Percentiles rank a stretch among this genome's conserved stretches.
Evolutionary conservation across 805 yeast genomes (phyloP).

Genomic region (Saturnispora zaruensis): DNA sequence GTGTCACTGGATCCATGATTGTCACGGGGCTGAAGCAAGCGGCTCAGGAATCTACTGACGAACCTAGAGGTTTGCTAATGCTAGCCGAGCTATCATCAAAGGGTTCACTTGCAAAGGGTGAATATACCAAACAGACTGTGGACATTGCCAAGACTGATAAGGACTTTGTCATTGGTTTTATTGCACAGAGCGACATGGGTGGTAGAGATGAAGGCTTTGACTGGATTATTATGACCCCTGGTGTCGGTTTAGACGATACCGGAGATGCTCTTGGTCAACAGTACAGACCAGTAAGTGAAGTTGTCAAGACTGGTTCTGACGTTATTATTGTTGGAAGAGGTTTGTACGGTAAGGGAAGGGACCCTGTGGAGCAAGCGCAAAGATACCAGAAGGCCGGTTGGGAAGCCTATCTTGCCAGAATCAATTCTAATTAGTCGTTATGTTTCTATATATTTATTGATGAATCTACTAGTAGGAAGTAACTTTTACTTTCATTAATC

Average conservation of each 20-base stretch:
- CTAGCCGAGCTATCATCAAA: slow-evolving; percentile 91
- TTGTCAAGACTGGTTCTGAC: slow-evolving; percentile 79
- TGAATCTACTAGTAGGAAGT: background rate
- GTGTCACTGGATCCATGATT: slow-evolving; percentile 92
- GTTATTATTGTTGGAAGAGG: slow-evolving; percentile 98
- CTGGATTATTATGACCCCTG: slow-evolving; percentile 97
- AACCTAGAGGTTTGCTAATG: slow-evolving; percentile 88
- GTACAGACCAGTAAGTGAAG: slow-evolving; percentile 86
- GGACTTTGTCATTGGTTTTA: slow-evolving; percentile 91
- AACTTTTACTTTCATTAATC: no score
- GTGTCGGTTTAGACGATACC: slow-evolving; percentile 94
- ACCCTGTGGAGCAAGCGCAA: slow-evolving; percentile 77
- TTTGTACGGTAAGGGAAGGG: slow-evolving; percentile 86
- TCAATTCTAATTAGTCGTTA: slow-evolving; percentile 6
- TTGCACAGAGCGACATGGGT: slow-evolving; percentile 86
- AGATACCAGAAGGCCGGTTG: slow-evolving; percentile 93
- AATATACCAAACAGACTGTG: slow-evolving; percentile 78
- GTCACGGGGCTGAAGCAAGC: slow-evolving; percentile 83
- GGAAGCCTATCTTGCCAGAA: slow-evolving; percentile 65
- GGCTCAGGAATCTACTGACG: slow-evolving; percentile 56
- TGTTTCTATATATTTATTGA: background rate
- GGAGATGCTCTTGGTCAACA: slow-evolving; percentile 97
- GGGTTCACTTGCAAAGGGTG: slow-evolving; percentile 90
- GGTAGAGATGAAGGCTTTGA: slow-evolving; percentile 80
- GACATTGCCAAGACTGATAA: slow-evolving; percentile 78